Base-by-base conservation (phyloP, 2,329 filamentous ascomycete genomes). In the Colletotrichum higginsianum region DNA sequence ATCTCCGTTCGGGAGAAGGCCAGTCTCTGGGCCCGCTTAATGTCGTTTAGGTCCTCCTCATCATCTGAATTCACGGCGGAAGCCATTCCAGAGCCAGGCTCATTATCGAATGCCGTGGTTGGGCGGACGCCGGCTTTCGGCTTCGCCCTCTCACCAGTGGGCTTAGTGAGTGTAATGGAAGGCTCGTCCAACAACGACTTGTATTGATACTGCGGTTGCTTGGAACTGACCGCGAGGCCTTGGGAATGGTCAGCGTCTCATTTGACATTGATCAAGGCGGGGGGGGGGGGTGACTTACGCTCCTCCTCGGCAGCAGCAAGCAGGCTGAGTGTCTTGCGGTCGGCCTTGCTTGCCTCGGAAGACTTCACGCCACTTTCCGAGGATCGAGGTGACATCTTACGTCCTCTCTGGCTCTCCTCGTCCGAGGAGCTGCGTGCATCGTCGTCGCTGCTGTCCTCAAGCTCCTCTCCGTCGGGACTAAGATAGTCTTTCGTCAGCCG, bases 11-110 rank as follows among this genome's bases (percentile, higher is more conserved):
- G 91, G 61, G 91, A 91, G 73, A 98, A 89, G 1, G 91, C 89
- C 60, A 99, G 88, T 74, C 93, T 94, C 81, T 98, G 96, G 0
- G 96, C 96, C 44, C 92, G 90, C 81, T 93, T 94, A 76, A 98
- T 94, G 75, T 98, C 95, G 38, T 90, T 91, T 60, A 95, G 86
- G 68, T 97, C 94, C 30, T 92, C 92, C 79, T 98, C 95, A 42
- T 95, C 92, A 71, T 98, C 96, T 2, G 94, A 97, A 74, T 94
- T 93, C 68, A 95, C 87, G 0, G 84, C 92, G 81, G 87, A 84
- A 83, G 78, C 85, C 2, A 83, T 83, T 4, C 86, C 85, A 6
- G 89, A 90, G n/a, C 83, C 77, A 3, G 88, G 88, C 16, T 88
- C 86, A 70, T 91, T 85, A 77, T 98, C 95, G 79, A 95, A 98